A percentile compares a stretch with the other conserved stretches of the same genome.
These are phyloP conservation scores for Calonectria pauciramosa DNA, from an alignment of 2,329 filamentous ascomycete species.

Conservation along the genomic window DNA sequence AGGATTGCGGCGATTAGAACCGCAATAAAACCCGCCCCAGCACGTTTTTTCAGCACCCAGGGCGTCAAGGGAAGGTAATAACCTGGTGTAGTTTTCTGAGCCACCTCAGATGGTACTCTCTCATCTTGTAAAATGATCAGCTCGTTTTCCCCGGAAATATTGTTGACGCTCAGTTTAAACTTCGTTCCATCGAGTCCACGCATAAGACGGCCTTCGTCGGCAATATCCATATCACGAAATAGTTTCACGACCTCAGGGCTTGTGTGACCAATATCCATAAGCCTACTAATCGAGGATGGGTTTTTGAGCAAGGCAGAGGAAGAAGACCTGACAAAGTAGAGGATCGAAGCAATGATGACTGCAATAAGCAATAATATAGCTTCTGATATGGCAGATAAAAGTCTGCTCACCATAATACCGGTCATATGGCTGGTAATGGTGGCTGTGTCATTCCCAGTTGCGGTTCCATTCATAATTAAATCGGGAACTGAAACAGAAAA, in stretches of 20 bases:
- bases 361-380: background rate
- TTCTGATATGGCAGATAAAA: background rate
- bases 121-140: background rate
- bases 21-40: background rate
- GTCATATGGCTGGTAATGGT: background rate
- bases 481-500: background rate
- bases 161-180: background rate
- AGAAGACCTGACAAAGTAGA: background rate
- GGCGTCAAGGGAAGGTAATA: background rate
- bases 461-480: background rate
- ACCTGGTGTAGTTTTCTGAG: background rate
- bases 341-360: background rate
- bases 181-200: background rate
- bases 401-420: conserved; percentile 1
- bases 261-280: background rate
- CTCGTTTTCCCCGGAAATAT: background rate
- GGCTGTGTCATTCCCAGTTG: background rate
- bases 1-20: background rate
- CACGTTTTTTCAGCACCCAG: background rate
- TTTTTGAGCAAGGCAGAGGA: background rate
- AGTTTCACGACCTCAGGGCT: background rate
- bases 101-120: too few species aligned
- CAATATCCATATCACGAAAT: background rate
- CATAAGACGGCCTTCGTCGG: background rate
- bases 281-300: background rate